Evolutionary conservation across 495 filamentous ascomycete genomes (phyloP).

Genomic region (Cenococcum geophilum): DNA sequence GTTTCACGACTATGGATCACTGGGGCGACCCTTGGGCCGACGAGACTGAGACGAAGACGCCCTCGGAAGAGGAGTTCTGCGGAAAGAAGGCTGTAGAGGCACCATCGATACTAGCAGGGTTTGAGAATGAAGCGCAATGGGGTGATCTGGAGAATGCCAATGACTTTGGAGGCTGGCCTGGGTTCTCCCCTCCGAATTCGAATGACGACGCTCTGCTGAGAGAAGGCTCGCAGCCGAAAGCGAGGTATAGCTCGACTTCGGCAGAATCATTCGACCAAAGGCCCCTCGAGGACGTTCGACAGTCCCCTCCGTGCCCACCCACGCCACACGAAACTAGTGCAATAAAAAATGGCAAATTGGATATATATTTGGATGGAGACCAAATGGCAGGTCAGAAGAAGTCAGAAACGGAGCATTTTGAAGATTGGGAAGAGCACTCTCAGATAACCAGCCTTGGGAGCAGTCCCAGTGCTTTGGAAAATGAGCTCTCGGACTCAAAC

Average conservation of each 20-base stretch:
- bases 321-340: background rate
- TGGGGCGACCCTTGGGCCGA: conserved; percentile 34
- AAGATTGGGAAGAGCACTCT: background rate
- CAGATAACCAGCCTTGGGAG: background rate
- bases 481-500: conserved; percentile 22
- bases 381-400: background rate
- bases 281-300: background rate
- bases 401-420: background rate
- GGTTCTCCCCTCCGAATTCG: background rate
- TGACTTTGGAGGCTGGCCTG: conserved; percentile 17
- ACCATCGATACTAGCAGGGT: conserved; percentile 18
- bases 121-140: conserved; percentile 31
- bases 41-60: conserved; percentile 17
- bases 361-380: background rate
- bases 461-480: background rate
- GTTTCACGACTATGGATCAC: conserved; percentile 27
- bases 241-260: background rate
- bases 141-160: conserved; percentile 19
- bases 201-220: background rate
- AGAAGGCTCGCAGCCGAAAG: conserved; percentile 6
- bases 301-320: background rate
- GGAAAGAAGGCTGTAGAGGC: background rate
- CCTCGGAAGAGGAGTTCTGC: conserved; percentile 10
- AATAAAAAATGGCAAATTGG: background rate
- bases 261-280: background rate